A percentile compares a stretch with the other conserved stretches of the same genome.
Conservation (phyloP, 176 grass and related monocot species). For the Bonia amplexicaulis region DNA sequence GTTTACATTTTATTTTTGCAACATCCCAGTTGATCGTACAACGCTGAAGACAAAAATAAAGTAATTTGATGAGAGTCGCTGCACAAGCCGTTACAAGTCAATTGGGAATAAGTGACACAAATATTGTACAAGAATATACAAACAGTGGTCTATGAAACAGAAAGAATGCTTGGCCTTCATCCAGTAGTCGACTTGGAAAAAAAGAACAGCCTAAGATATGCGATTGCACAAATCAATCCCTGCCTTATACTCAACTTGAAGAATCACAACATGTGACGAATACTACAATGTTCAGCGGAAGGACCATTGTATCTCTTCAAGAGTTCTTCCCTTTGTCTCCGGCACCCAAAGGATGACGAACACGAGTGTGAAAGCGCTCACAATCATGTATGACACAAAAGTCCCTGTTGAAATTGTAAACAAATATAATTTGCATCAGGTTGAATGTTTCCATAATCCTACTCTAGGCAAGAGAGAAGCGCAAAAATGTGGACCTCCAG, state of each 20-base stretch:
- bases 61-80: neutral
- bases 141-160: neutral
- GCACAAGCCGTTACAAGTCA: neutral
- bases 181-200: neutral
- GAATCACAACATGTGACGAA: neutral
- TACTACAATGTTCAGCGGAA: slow-evolving; percentile 42
- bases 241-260: slow-evolving; percentile 11
- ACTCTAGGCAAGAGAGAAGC: neutral
- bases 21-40: neutral
- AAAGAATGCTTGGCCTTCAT: slow-evolving; percentile 15
- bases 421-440: slow-evolving; percentile 1
- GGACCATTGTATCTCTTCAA: slow-evolving; percentile 90
- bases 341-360: slow-evolving; percentile 87
- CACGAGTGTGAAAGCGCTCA: slow-evolving; percentile 57
- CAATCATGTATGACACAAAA: slow-evolving; percentile 60
- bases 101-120: neutral
- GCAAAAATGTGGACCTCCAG: slow-evolving; percentile 50
- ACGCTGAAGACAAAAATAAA: neutral
- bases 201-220: neutral
- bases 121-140: slow-evolving; percentile 24
- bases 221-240: neutral
- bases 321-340: slow-evolving; percentile 93
- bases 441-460: neutral
- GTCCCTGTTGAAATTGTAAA: slow-evolving; percentile 51
- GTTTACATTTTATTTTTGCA: slow-evolving; percentile 18